Conservation (phyloP, 2,329 filamentous ascomycete species). For the Herpotrichia juniperi region DNA sequence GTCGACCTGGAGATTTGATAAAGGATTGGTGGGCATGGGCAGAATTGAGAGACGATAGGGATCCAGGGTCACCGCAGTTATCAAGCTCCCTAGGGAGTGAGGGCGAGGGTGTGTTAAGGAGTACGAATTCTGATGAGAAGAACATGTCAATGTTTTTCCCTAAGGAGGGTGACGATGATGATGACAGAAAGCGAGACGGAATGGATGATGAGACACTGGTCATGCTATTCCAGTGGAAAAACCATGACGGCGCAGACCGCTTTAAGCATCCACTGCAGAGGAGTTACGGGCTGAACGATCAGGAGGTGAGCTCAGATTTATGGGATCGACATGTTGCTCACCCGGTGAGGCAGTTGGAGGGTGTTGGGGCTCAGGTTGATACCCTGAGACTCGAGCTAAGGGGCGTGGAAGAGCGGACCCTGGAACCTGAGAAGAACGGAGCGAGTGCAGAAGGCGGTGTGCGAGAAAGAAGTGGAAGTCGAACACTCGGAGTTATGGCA, state of each 20-base stretch:
- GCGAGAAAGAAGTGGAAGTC: conserved; percentile 28
- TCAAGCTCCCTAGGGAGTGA: conserved; percentile 5
- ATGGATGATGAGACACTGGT: conserved; percentile 33
- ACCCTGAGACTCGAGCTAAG: conserved; percentile 32
- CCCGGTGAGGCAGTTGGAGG: conserved; percentile 30
- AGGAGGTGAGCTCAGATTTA: conserved; percentile 24
- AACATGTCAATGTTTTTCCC: conserved; percentile 27
- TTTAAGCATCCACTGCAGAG: conserved; percentile 36
- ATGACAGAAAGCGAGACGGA: not conserved
- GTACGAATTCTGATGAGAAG: conserved; percentile 34
- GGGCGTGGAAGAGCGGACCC: conserved; percentile 29
- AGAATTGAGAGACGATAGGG: conserved; percentile 19
- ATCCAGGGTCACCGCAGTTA: conserved; percentile 14
- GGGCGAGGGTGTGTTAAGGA: conserved; percentile 10
- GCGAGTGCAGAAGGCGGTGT: not conserved
- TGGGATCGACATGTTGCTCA: conserved; percentile 35
- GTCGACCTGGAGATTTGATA: conserved; percentile 31
- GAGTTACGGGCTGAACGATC: conserved; percentile 30
- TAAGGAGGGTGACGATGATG: conserved; percentile 17
- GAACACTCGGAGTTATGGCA: conserved; percentile 31
- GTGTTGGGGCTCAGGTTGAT: conserved; percentile 28
- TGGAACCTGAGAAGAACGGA: conserved; percentile 5
- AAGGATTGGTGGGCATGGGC: conserved; percentile 39
- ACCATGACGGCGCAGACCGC: conserved; percentile 28
- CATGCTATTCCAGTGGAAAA: conserved; percentile 39